These are phyloP conservation scores for Plasmodium inui DNA, from an alignment of 169 alveolate species.

Conservation along the genomic window DNA sequence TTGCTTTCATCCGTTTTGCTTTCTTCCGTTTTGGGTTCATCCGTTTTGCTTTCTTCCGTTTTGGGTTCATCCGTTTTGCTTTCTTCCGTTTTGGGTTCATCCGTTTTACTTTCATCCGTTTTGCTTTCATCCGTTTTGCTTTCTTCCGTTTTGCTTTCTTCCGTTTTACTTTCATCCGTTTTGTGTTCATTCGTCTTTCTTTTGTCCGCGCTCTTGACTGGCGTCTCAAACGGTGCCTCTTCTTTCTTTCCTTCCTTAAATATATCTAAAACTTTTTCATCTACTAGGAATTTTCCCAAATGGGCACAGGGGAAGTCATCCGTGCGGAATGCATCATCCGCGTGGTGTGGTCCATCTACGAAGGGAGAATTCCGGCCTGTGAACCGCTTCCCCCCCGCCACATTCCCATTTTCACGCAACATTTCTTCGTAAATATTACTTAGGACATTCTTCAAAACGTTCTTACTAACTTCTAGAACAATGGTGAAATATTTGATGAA, in stretches of 20 bases:
- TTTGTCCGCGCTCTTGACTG: background rate
- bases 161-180: background rate
- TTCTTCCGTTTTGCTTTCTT: background rate
- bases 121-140: background rate
- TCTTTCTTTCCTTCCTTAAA: background rate
- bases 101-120: background rate
- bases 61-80: background rate
- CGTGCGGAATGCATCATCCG: background rate
- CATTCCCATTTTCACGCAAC: constrained; percentile 4
- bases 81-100: background rate
- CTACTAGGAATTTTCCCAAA: constrained; percentile 15
- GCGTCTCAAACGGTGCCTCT: background rate
- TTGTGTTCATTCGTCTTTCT: background rate
- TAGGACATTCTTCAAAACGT: constrained; percentile 26
- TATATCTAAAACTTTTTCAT: background rate
- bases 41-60: background rate
- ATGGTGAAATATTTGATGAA: constrained; percentile 57
- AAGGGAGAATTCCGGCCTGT: background rate
- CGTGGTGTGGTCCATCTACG: no score
- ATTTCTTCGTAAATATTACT: constrained; percentile 16
- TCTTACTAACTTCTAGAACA: constrained; percentile 45
- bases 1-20: background rate
- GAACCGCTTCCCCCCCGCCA: background rate
- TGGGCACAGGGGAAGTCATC: background rate
- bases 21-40: background rate